These are phyloP conservation scores for Aspergillus pseudoviridinutans DNA, from an alignment of 2,329 filamentous ascomycete species.

Conservation along the genomic window DNA sequence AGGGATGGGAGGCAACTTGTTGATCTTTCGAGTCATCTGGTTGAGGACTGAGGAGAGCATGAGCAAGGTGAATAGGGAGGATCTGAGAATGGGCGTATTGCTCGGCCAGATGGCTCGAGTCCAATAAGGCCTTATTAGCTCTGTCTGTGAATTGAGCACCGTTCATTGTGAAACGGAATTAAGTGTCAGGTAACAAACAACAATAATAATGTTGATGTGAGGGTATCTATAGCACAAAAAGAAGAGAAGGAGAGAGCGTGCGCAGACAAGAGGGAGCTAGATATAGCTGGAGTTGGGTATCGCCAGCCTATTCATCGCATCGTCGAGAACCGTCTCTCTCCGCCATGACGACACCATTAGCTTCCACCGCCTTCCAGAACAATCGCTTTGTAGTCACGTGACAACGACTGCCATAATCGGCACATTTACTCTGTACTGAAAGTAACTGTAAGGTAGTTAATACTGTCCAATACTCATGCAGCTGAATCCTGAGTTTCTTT, in stretches of 20 bases:
- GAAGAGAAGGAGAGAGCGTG: background rate
- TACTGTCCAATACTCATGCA: no score
- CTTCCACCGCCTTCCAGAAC: slow-evolving; percentile 38
- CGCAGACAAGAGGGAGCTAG: background rate
- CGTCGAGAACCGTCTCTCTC: background rate
- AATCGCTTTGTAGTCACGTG: slow-evolving; percentile 4
- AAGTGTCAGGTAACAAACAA: background rate
- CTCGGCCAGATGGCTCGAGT: slow-evolving; percentile 81
- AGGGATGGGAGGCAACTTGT: slow-evolving; percentile 62
- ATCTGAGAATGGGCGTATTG: slow-evolving; percentile 91
- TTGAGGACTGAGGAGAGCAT: slow-evolving; percentile 45
- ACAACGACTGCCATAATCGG: no score
- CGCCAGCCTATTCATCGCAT: background rate
- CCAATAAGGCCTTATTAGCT: slow-evolving; percentile 82
- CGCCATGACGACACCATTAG: slow-evolving; percentile 28
- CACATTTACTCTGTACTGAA: no score
- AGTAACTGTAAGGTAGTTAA: no score
- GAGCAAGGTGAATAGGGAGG: slow-evolving; percentile 82
- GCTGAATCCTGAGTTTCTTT: no score
- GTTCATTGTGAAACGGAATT: slow-evolving; percentile 32
- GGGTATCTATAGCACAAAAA: slow-evolving; percentile 3
- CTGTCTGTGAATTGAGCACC: slow-evolving; percentile 78
- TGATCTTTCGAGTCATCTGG: slow-evolving; percentile 69
- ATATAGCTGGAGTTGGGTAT: slow-evolving; percentile 10
- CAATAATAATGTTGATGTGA: slow-evolving; percentile 1